phyloP scores from a whole-genome alignment of 2,329 filamentous ascomycete genomes.

The Stemphylium vesicarium region DNA sequence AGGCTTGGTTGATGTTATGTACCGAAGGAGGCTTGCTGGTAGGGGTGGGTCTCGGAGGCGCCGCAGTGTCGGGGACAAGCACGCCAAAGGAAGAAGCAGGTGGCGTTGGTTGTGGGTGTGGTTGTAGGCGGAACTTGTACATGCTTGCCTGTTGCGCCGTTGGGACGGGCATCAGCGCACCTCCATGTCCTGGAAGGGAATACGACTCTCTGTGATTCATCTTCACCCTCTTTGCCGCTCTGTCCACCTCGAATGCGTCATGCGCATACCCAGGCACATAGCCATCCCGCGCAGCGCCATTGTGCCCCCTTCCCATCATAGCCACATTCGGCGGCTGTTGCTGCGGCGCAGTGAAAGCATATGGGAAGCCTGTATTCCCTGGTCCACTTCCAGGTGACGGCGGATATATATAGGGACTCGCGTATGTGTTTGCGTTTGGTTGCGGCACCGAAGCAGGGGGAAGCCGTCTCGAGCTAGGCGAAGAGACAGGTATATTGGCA shows the following conservation, averaged over 20 bases:
- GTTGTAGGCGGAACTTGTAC: neutral
- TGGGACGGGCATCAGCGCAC: too few relatives aligned
- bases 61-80: neutral
- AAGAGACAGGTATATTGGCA: conserved; percentile 1
- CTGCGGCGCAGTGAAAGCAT: neutral
- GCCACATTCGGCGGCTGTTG: neutral
- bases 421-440: neutral
- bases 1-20: conserved; percentile 26
- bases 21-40: conserved; percentile 24
- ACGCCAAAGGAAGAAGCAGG: neutral
- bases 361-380: neutral
- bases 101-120: neutral
- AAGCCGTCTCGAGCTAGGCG: neutral
- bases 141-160: neutral
- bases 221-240: conserved; percentile 34
- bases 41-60: conserved; percentile 1
- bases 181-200: neutral
- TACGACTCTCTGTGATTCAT: neutral
- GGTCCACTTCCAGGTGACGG: conserved; percentile 1
- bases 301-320: neutral
- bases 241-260: neutral
- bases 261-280: neutral
- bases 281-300: neutral
- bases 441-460: neutral
- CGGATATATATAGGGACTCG: neutral